Evolutionary conservation across 768 basidiomycete genomes (phyloP).

Genomic region (Boletus insuetus): DNA sequence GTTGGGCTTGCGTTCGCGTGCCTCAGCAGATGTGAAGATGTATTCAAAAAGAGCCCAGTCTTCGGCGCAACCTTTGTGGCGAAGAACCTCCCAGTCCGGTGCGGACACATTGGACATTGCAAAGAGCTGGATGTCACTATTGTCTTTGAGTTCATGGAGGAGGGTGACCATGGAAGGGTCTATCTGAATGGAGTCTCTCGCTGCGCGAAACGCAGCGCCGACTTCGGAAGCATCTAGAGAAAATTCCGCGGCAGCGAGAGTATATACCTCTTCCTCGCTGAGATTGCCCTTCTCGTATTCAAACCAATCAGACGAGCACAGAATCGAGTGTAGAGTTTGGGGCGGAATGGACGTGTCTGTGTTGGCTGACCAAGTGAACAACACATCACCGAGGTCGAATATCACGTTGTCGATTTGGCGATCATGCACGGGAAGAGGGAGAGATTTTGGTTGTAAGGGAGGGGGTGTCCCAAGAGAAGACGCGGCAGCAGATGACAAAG

Average conservation of each 20-base stretch:
- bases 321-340: conserved; percentile 5
- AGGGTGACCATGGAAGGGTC: conserved; percentile 13
- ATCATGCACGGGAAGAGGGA: background rate
- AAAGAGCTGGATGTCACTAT: conserved; percentile 8
- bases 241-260: conserved; percentile 9
- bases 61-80: conserved; percentile 4
- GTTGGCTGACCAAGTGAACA: conserved; percentile 23
- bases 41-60: conserved; percentile 22
- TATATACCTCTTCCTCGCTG: conserved; percentile 7
- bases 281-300: conserved; percentile 24
- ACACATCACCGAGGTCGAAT: conserved; percentile 22
- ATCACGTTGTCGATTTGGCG: conserved; percentile 21
- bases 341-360: conserved; percentile 13
- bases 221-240: conserved; percentile 16
- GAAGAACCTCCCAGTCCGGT: conserved; percentile 22
- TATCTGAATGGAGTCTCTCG: conserved; percentile 7
- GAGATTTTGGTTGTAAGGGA: background rate
- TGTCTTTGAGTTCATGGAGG: conserved; percentile 12
- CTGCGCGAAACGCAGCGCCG: conserved; percentile 2
- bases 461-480: conserved; percentile 6
- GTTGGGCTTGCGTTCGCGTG: conserved; percentile 19
- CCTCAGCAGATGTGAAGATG: conserved; percentile 19
- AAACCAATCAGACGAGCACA: conserved; percentile 19
- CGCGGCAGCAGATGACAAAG: background rate
- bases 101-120: conserved; percentile 25